phyloP scores from a whole-genome alignment of 345 rosid species.

The Nephelium lappaceum region DNA sequence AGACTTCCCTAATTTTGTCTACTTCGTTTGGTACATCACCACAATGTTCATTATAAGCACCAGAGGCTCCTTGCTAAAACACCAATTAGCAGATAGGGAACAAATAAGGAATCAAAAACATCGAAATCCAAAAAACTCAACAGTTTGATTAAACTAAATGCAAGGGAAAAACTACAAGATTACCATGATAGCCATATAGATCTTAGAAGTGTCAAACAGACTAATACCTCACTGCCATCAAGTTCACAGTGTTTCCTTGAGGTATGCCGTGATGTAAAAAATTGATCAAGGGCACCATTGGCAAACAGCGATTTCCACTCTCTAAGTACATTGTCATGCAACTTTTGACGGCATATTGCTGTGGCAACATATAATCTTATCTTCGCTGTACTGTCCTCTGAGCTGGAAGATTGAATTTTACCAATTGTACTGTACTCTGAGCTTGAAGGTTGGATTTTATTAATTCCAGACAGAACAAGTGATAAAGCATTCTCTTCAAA shows the following conservation, averaged over 20 bases:
- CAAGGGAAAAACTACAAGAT: background rate
- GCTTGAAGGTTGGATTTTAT: conserved; percentile 47
- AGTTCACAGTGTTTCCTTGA: conserved; percentile 26
- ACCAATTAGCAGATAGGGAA: conserved; percentile 10
- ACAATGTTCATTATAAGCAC: conserved; percentile 17
- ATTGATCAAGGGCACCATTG: conserved; percentile 43
- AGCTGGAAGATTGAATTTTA: conserved; percentile 47
- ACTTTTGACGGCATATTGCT: conserved; percentile 81
- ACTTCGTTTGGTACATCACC: conserved; percentile 7
- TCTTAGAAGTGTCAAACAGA: background rate
- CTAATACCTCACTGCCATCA: conserved; percentile 31
- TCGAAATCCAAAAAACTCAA: background rate
- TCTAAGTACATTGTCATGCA: conserved; percentile 65
- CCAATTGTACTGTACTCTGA: conserved; percentile 32
- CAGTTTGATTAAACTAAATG: background rate
- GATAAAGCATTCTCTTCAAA: conserved; percentile 36
- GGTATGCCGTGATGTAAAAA: conserved; percentile 37
- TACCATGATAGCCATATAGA: background rate
- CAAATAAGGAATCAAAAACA: background rate
- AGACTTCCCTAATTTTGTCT: conserved; percentile 24
- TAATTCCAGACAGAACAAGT: conserved; percentile 34
- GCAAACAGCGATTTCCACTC: conserved; percentile 61
- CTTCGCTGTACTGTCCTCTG: conserved; percentile 43
- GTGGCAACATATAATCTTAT: conserved; percentile 58
- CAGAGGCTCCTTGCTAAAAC: conserved; percentile 38